Base-by-base conservation (phyloP, 257 asterid species). In the Datura wrightii region DNA sequence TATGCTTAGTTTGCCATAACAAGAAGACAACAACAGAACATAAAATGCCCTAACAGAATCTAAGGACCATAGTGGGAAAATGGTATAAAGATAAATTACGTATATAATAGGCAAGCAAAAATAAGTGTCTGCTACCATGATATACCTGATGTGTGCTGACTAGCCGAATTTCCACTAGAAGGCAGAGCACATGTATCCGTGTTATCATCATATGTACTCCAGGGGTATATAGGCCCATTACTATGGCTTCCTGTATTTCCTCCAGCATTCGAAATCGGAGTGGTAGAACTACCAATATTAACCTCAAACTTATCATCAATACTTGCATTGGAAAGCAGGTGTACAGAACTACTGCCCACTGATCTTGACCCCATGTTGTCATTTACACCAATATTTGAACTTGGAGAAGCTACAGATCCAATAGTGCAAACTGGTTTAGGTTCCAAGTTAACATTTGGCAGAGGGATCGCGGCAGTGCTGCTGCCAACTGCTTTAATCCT, bases 171-270 rank as follows among this genome's bases (percentile, higher is more conserved):
- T 55, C 91, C 79, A 84, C 89, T 78, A 19, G 94, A 84, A 48
- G 92, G 90, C 54, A 93, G 97, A 89, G 91, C 90, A 85, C 9
- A 86, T 63, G 60, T 86, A 66, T 83, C 53, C 18, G 79, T 50
- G 50, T 83, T 83, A 86, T 84, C 54, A 44, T 84, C 89, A 82
- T 82, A 86, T 54, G 78, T 62, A 85, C 79, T 86, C 41, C 71
- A 85, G 79, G 88, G 85, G 78, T 89, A 84, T 54, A 58, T 79
- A 63, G 89, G 84, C 70, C 82, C 86, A 79, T 71, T 83, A 15
- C 65, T 52, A 84, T 88, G 85, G 39, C 71, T 89, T 63, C 80
- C 83, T 31, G 84, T 83, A 76, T 85, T 82, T 84, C 84, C 83
- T 86, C 86, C 87, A 41, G 42, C 88, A 81, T 82, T 82, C 79